Conservation (phyloP, 108 stramenopile species). For the Hondaea fermentalgiana region DNA sequence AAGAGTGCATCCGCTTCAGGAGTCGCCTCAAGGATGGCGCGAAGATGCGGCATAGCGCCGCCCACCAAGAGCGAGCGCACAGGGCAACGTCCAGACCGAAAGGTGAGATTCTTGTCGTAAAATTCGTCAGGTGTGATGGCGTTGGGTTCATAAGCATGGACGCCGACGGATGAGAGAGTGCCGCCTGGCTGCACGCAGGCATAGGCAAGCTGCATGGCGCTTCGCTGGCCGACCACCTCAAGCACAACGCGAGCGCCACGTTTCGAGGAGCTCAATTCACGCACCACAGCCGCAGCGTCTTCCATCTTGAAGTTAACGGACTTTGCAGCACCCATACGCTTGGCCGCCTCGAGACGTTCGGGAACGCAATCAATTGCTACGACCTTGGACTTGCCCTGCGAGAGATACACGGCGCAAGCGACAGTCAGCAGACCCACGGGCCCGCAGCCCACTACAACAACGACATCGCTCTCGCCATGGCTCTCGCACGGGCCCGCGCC, state of each 20-base stretch:
- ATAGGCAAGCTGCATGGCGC: not conserved
- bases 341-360: not conserved
- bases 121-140: not conserved
- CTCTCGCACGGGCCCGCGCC: not conserved
- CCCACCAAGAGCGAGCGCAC: not conserved
- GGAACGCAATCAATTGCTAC: not conserved
- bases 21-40: not conserved
- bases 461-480: not conserved
- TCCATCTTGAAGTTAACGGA: not conserved
- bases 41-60: not conserved
- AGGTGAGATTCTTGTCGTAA: constrained; percentile 16
- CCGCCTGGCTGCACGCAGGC: not conserved
- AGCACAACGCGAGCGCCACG: not conserved
- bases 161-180: not conserved
- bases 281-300: not conserved
- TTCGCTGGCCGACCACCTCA: constrained; percentile 10
- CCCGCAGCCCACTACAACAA: not conserved
- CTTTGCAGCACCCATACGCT: not conserved
- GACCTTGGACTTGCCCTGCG: not conserved
- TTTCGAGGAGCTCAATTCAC: not conserved
- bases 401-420: not conserved
- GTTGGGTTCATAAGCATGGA: not conserved
- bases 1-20: not conserved
- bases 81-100: not conserved
- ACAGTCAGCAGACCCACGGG: not conserved